Evolutionary conservation across 1,139 yeast genomes (phyloP).

Genomic region (Hemisphaericaspora xylanilytica): DNA sequence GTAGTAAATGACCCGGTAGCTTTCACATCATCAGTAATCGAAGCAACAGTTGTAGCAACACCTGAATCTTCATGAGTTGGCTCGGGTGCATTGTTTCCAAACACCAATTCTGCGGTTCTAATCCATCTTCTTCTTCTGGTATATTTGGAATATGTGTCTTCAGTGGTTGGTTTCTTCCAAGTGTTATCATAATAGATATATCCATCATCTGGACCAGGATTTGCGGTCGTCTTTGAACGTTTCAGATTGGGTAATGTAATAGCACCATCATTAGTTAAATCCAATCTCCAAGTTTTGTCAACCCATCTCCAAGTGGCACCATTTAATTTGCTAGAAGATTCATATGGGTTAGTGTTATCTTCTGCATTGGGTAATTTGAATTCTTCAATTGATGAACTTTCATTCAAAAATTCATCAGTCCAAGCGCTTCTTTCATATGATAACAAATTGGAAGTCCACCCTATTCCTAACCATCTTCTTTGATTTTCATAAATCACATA

Average conservation of each 20-base stretch:
- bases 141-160: conserved; percentile 84
- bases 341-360: conserved; percentile 26
- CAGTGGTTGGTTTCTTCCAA: conserved; percentile 90
- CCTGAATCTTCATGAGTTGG: conserved; percentile 8
- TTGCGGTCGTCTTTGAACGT: conserved; percentile 67
- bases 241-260: conserved; percentile 65
- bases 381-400: conserved; percentile 69
- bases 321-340: conserved; percentile 21
- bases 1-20: no score
- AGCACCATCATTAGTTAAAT: conserved; percentile 84
- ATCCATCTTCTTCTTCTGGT: conserved; percentile 96
- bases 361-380: conserved; percentile 77
- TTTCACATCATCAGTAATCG: conserved; percentile 3
- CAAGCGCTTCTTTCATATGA: conserved; percentile 94
- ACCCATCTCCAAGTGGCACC: conserved; percentile 94
- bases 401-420: conserved; percentile 95
- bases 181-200: conserved; percentile 86
- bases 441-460: conserved; percentile 91
- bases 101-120: conserved; percentile 83
- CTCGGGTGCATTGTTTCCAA: conserved; percentile 20
- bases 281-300: conserved; percentile 88
- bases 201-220: conserved; percentile 80
- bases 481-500: conserved; percentile 95
- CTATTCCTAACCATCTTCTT: conserved; percentile 96
- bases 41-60: conserved; percentile 10